Evolutionary conservation across 345 rosid genomes (phyloP), one percentile per base, ranked within the genome.

Genomic region (Orychophragmus violaceus): DNA sequence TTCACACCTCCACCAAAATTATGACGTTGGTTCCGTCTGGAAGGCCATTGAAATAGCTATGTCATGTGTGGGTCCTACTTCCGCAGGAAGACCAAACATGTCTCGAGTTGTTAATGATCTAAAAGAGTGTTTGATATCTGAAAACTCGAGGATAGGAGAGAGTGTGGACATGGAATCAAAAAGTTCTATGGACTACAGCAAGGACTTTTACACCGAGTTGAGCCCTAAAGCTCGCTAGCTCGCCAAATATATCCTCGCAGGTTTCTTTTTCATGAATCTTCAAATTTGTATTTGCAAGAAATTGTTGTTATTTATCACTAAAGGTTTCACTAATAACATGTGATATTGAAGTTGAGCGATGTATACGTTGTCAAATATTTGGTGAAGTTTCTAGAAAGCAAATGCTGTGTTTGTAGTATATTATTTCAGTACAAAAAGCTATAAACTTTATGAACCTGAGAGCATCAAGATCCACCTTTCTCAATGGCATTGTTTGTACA

Each of bases 41-140:
- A 64, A 51, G 36, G 69, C 59, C 2, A 21, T 48, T 30, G 68
- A 63, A 13, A 0, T 63, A 63, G 46, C 68, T 8, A 33, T 64
- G 46, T 49, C 68, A 22, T 64, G 68, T 22, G 33, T 64, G 22
- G 14, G 22, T 33, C 16, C 11, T 22, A 22, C 11, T 33, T 64
- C 68, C 1, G 3, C 16, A 8, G 11, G n/a, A 48, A 23, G 68
- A 22, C 68, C 68, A 64, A 64, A 5, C 23, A 64, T 64, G 58
- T 22, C 69, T 5, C 59, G 19, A 23, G 64, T 59, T 14, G 48
- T 14, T 41, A 24, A 10, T 4, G 64, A 59, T 13, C 16, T 59
- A 14, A 59, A 59, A 25, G 64, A 59, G 12, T 59, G 33, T 41
- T 6, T 59, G 0, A n/a, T 14, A 41, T 41, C 36, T 11, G 61